Evolutionary conservation across 1,284 basidiomycete species (phyloP), one percentile per base, ranked within the genome.

Genomic region (Paramarasmius palmivorus): DNA sequence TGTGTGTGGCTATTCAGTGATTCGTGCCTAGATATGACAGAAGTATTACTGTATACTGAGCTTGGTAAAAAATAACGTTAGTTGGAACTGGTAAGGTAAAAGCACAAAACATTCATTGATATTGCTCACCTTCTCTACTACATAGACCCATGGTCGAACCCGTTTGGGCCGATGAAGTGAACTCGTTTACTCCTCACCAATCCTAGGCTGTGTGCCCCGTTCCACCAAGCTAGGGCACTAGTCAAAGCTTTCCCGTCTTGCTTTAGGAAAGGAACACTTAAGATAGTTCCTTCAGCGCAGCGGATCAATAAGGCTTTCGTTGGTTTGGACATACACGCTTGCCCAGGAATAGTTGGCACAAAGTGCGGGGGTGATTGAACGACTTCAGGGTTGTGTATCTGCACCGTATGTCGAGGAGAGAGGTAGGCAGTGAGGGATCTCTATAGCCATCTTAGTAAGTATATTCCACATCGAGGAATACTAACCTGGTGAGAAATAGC

Each of bases 401-500:
- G 82, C 0, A 81, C 65, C 4, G 74, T 70, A 50, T 75, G 75
- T 2, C 71, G 71, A 17, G 72, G 70, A 12, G 71, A 68, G 12
- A 83, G 66, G 50, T 68, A 71, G 0, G 74, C 72, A 8, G 70
- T 72, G n/a, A 85, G 64, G 5, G 78, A 73, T 57, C 77, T 74
- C 79, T n/a, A 63, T 4, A 62, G 37, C 10, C 52, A n/a, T n/a
- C n/a, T n/a, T n/a, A n/a, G n/a, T n/a, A n/a, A n/a, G n/a, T n/a
- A n/a, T n/a, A n/a, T n/a, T n/a, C n/a, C n/a, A n/a, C n/a, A n/a
- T n/a, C n/a, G n/a, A n/a, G n/a, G n/a, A 38, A 50, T 3, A 26
- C n/a, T 15, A 38, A 88, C 87, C 68, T 92, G 90, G 61, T 93
- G 90, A 10, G 78, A 77, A 39, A 94, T 81, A 0, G 83, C 93